Percentiles rank a stretch among this genome's conserved stretches.
phyloP scores from a whole-genome alignment of 768 basidiomycete species.

The Podaxis rugospora region DNA sequence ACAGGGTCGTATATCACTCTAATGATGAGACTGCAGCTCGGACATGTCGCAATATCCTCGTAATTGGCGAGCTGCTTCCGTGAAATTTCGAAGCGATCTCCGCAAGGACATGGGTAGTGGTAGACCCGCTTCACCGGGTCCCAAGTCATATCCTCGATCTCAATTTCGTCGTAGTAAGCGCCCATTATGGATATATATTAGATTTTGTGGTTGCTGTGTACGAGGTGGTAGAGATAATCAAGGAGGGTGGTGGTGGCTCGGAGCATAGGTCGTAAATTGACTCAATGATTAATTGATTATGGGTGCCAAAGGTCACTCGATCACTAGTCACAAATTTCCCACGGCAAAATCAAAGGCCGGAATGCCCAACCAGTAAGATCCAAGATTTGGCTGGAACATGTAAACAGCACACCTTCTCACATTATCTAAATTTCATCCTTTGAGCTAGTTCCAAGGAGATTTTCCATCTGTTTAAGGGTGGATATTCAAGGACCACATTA shows the following conservation, averaged over 20 bases:
- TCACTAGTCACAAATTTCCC: no score
- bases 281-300: not conserved
- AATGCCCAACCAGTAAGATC: no score
- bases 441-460: no score
- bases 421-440: no score
- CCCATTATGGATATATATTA: conserved; percentile 45
- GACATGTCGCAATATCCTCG: conserved; percentile 94
- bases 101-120: conserved; percentile 97
- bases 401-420: no score
- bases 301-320: not conserved
- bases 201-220: not conserved
- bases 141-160: conserved; percentile 96
- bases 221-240: not conserved
- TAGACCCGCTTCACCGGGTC: conserved; percentile 77
- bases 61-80: conserved; percentile 79
- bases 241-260: not conserved
- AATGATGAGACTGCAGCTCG: conserved; percentile 91
- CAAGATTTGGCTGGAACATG: no score
- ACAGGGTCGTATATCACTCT: conserved; percentile 95
- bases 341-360: no score
- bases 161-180: conserved; percentile 93
- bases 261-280: not conserved
- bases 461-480: no score
- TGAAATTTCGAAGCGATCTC: conserved; percentile 95
- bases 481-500: no score